phyloP scores from a whole-genome alignment of 2,329 filamentous ascomycete genomes.

The Alternaria sp. region DNA sequence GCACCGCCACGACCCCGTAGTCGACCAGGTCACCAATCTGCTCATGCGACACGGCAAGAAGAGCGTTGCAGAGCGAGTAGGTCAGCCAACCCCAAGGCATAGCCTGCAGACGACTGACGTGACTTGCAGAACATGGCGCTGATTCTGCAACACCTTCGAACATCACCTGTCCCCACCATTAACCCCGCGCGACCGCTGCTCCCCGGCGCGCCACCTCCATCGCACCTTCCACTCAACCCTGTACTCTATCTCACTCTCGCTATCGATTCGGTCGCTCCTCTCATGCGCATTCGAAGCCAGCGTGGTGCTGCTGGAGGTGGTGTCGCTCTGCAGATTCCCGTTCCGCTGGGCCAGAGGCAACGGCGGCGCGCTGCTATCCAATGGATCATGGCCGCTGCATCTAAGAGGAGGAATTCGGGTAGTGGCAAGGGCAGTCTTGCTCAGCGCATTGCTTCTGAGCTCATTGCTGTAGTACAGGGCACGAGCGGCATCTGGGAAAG shows the following conservation, averaged over 20 bases:
- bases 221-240: constrained; percentile 87
- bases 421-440: constrained; percentile 78
- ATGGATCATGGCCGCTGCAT: constrained; percentile 90
- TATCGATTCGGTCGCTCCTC: constrained; percentile 90
- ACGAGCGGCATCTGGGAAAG: constrained; percentile 85
- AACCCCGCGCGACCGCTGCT: constrained; percentile 76
- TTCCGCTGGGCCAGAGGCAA: constrained; percentile 78
- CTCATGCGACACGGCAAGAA: constrained; percentile 94
- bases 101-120: constrained; percentile 1
- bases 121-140: constrained; percentile 77
- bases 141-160: constrained; percentile 85
- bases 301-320: constrained; percentile 88
- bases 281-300: constrained; percentile 80
- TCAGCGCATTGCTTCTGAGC: constrained; percentile 81
- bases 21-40: constrained; percentile 87
- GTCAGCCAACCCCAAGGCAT: constrained; percentile 32
- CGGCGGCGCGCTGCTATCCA: constrained; percentile 79
- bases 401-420: constrained; percentile 77
- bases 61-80: constrained; percentile 85
- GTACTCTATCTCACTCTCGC: constrained; percentile 88
- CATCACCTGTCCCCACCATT: constrained; percentile 78
- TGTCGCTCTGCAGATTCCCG: constrained; percentile 80
- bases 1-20: constrained; percentile 83
- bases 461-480: constrained; percentile 88
- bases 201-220: constrained; percentile 77